Base-by-base conservation (phyloP, 176 grass and related monocot species). In the Avena eriantha region DNA sequence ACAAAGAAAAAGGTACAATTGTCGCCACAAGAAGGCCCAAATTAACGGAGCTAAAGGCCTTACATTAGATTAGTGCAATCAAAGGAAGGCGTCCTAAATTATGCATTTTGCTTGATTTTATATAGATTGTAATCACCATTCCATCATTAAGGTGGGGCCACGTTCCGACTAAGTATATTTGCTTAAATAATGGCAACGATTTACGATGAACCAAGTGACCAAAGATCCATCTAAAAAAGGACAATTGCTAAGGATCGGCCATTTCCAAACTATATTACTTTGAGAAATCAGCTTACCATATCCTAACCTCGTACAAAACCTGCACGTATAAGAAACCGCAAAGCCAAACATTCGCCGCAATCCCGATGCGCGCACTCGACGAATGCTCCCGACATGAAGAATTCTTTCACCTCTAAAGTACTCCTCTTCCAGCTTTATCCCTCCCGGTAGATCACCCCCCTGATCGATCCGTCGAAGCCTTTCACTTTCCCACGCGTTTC, bases 371-470 rank as follows among this genome's bases (percentile, higher is more conserved):
- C 41, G 17, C 60, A 49, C 45, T 34, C 22, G 56, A 36, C 2
- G 56, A 65, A 72, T 33, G 60, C 83, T n/a, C 39, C 86, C 90
- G 86, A 88, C 82, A 91, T 82, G 86, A 91, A 47, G 86, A 91
- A 78, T 93, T 86, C 92, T 76, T 83, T 90, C 86, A 71, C 87
- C 87, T 87, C 70, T 76, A 89, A 84, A 84, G 68, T 75, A 59
- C 80, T 75, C 13, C 72, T 64, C 36, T 3, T 10, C 18, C 92
- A 59, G 41, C 84, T 90, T 86, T 84, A 45, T 51, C 29, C 66
- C 67, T 50, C 26, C 72, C 47, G 80, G 21, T 59, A 81, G 82
- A 78, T 87, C 88, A 36, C 82, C 77, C 77, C 51, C 73, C 73
- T 69, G 57, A 56, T 57, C 76, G 51, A 21, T 71, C 68, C 15